Evolutionary conservation across 352 stramenopile genomes (phyloP).

Genomic region (Phytophthora pisi): DNA sequence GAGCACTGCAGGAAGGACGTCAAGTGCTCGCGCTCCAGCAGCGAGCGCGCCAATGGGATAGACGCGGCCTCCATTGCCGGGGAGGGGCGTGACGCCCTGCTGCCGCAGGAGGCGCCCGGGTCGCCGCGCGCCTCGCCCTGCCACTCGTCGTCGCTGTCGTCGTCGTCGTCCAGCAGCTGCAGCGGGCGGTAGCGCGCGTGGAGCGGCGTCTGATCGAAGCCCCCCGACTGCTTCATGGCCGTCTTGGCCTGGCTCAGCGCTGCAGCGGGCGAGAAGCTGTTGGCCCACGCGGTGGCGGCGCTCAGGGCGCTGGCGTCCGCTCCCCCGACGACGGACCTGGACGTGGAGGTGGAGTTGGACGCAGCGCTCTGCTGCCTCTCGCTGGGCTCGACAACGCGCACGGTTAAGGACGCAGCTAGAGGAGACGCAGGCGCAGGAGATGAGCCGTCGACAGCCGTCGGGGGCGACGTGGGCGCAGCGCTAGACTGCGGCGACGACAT

Average conservation of each 20-base stretch:
- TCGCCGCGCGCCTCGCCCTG: conserved; percentile 25
- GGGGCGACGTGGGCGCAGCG: neutral
- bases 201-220: conserved; percentile 2
- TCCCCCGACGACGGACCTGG: neutral
- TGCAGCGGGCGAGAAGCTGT: conserved; percentile 21
- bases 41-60: conserved; percentile 36
- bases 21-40: conserved; percentile 61
- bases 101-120: conserved; percentile 8
- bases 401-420: conserved; percentile 2
- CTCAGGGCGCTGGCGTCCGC: neutral
- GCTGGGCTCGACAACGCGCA: conserved; percentile 9
- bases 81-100: conserved; percentile 7
- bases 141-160: conserved; percentile 34
- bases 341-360: neutral
- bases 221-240: conserved; percentile 26
- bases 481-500: conserved; percentile 18
- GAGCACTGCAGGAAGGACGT: conserved; percentile 71
- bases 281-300: conserved; percentile 20
- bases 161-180: conserved; percentile 34
- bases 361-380: conserved; percentile 10
- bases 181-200: conserved; percentile 34
- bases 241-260: conserved; percentile 20
- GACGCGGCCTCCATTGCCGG: conserved; percentile 25
- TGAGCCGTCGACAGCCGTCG: conserved; percentile 8
- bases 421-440: conserved; percentile 11